phyloP scores from a whole-genome alignment of 192 early-diverging fungal species.

The Coemansia asiatica region DNA sequence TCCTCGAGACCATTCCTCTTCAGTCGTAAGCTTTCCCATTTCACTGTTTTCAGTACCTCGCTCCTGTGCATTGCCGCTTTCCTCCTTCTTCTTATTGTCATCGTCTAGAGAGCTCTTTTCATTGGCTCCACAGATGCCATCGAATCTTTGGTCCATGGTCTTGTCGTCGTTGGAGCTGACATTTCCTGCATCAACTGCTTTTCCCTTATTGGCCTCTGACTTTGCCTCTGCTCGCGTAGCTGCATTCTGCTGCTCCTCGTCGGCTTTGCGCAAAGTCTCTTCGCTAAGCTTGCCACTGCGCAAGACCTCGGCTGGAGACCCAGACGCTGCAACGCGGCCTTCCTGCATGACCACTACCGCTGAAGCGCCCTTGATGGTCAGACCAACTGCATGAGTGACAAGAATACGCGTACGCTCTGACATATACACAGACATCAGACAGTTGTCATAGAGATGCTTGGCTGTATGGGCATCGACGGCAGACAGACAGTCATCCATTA shows the following conservation, averaged over 20 bases:
- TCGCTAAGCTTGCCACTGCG: slow-evolving; percentile 39
- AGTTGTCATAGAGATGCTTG: slow-evolving; percentile 76
- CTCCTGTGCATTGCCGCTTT: slow-evolving; percentile 22
- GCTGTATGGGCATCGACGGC: slow-evolving; percentile 97
- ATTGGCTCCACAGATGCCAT: slow-evolving; percentile 10
- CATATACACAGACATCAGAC: slow-evolving; percentile 69
- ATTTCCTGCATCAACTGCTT: slow-evolving; percentile 30
- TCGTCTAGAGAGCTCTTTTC: slow-evolving; percentile 21
- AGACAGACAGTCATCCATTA: slow-evolving; percentile 89
- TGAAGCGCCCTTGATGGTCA: slow-evolving; percentile 60
- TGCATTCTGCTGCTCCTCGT: slow-evolving; percentile 34
- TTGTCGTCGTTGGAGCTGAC: background rate
- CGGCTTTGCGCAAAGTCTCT: slow-evolving; percentile 27
- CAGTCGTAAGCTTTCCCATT: slow-evolving; percentile 68
- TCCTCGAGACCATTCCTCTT: slow-evolving; percentile 80
- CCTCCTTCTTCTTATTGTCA: slow-evolving; percentile 66
- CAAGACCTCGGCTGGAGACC: slow-evolving; percentile 50
- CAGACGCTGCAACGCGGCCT: slow-evolving; percentile 60
- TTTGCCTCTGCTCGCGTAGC: slow-evolving; percentile 23
- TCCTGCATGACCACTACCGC: slow-evolving; percentile 68
- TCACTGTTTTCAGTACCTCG: slow-evolving; percentile 6
- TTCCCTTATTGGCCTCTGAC: slow-evolving; percentile 19
- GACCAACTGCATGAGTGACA: slow-evolving; percentile 88
- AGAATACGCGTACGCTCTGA: slow-evolving; percentile 76
- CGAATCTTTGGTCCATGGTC: slow-evolving; percentile 27